Percentiles rank a stretch among this genome's conserved stretches.
Conservation (phyloP, 23 red algal genomes). For the Gracilaria vermiculophylla region DNA sequence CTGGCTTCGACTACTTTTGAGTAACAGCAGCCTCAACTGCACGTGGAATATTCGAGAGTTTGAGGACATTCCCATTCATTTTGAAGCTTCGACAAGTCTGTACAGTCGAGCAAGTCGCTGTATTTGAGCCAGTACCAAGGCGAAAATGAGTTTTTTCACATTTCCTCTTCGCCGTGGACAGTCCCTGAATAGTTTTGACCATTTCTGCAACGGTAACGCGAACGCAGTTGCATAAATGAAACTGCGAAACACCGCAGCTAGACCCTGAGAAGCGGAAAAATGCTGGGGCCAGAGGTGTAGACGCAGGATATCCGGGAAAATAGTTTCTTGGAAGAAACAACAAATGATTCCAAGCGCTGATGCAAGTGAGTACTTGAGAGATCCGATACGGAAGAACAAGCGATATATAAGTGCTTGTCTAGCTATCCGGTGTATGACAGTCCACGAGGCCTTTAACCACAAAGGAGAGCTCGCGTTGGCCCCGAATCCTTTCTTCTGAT, state of each 20-base stretch:
- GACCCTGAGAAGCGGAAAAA: slow-evolving; percentile 60
- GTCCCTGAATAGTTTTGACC: slow-evolving; percentile 7
- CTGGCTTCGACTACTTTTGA: neutral
- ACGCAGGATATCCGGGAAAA: slow-evolving; percentile 64
- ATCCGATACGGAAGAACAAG: slow-evolving; percentile 74
- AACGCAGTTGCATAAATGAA: slow-evolving; percentile 69
- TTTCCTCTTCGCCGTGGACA: slow-evolving; percentile 54
- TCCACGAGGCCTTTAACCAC: slow-evolving; percentile 27
- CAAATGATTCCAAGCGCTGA: slow-evolving; percentile 62
- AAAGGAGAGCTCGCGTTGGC: neutral
- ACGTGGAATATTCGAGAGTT: neutral
- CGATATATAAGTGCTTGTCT: slow-evolving; percentile 84
- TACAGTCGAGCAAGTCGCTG: neutral
- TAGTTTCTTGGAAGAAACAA: slow-evolving; percentile 76
- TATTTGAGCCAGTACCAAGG: slow-evolving; percentile 33
- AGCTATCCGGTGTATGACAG: slow-evolving; percentile 64
- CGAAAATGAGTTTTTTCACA: slow-evolving; percentile 69
- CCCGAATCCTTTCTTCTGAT: neutral
- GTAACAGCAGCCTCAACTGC: neutral
- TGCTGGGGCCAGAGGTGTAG: slow-evolving; percentile 68
- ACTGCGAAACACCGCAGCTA: slow-evolving; percentile 47
- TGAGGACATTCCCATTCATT: neutral
- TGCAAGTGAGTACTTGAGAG: slow-evolving; percentile 47
- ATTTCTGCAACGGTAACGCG: slow-evolving; percentile 60
- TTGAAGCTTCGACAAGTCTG: slow-evolving; percentile 4